phyloP scores from a whole-genome alignment of 257 asterid genomes.

The Nicotiana attenuata region DNA sequence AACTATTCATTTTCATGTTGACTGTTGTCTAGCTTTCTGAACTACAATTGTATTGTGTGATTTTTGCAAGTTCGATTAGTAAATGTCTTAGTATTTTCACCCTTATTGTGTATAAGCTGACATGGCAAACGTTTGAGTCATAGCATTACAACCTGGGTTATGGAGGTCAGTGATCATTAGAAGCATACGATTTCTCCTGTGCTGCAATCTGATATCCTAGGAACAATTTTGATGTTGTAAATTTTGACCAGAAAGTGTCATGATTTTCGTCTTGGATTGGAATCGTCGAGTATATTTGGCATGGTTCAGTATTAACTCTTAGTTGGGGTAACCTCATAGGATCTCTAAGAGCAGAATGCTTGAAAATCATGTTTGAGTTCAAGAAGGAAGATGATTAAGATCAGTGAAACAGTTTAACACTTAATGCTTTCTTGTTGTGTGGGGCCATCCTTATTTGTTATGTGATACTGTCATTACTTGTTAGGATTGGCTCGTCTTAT shows the following conservation, averaged over 20 bases:
- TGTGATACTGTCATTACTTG: not conserved
- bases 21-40: not conserved
- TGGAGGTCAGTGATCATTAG: not conserved
- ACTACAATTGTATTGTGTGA: not conserved
- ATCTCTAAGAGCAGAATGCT: not conserved
- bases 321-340: not conserved
- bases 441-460: not conserved
- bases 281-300: not conserved
- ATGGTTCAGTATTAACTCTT: not conserved
- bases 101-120: not conserved
- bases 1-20: not conserved
- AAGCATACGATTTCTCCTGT: not conserved
- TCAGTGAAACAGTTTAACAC: not conserved
- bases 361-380: not conserved
- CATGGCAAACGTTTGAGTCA: not conserved
- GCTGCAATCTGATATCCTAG: not conserved
- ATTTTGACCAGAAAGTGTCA: not conserved
- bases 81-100: not conserved
- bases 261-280: not conserved
- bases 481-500: not conserved
- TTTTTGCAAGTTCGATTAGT: not conserved
- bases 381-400: not conserved
- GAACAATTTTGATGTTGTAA: not conserved
- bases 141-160: not conserved
- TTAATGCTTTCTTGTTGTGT: not conserved